Conservation (phyloP, 2,329 filamentous ascomycete genomes). For the Cladosporium sp. region DNA sequence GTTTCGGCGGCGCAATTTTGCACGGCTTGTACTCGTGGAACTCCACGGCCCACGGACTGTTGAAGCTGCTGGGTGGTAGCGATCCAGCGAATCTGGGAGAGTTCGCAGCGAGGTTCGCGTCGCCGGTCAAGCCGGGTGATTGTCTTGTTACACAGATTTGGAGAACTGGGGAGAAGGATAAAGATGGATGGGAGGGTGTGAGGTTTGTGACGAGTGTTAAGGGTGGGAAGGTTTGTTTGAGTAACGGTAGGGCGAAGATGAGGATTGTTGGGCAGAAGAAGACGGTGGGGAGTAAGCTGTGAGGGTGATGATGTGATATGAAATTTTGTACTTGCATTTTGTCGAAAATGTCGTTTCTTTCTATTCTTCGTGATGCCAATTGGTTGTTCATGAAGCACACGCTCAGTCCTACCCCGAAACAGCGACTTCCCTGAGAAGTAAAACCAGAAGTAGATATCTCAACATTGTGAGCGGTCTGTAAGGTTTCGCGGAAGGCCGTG, state of each 20-base stretch:
- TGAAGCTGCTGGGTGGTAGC: slow-evolving; percentile 72
- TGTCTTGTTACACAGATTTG: slow-evolving; percentile 81
- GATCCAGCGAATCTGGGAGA: slow-evolving; percentile 81
- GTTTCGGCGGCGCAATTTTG: slow-evolving; percentile 85
- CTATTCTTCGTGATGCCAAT: too few species aligned
- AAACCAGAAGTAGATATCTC: not conserved
- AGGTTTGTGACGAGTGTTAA: slow-evolving; percentile 77
- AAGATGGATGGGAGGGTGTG: slow-evolving; percentile 74
- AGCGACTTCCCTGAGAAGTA: not conserved
- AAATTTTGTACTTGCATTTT: not conserved
- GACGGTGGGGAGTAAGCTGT: slow-evolving; percentile 30
- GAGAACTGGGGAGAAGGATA: slow-evolving; percentile 68
- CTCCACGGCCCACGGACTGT: slow-evolving; percentile 69
- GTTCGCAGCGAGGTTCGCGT: slow-evolving; percentile 86
- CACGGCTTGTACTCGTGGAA: slow-evolving; percentile 92
- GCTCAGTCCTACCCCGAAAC: not conserved
- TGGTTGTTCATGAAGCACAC: not conserved
- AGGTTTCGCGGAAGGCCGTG: not conserved
- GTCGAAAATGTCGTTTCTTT: not conserved
- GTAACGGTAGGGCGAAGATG: slow-evolving; percentile 81
- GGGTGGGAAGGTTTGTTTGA: slow-evolving; percentile 80
- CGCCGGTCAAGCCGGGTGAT: slow-evolving; percentile 80
- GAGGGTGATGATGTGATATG: not conserved
- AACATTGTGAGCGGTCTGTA: not conserved
- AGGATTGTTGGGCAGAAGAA: slow-evolving; percentile 53